Base-by-base conservation (phyloP, 2,329 filamentous ascomycete genomes). In the Fusarium ambrosium region DNA sequence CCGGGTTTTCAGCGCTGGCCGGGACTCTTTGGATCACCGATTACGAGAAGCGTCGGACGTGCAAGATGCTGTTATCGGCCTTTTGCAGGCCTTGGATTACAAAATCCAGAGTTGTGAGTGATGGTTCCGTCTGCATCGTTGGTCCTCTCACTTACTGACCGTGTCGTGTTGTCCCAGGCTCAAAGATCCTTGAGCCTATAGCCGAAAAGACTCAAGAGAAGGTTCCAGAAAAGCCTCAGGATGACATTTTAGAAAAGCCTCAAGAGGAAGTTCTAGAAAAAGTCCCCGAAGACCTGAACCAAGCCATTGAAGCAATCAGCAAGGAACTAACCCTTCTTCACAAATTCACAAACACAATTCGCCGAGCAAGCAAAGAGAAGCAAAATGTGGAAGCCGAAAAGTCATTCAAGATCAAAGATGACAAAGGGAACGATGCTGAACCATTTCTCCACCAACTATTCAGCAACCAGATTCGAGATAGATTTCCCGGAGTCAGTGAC, bases 341-440 rank as follows among this genome's bases (percentile, higher is more conserved):
- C 32, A 65, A 53, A 41, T 32, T 71, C 22, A 62, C 69, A 9
- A 71, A 71, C 29, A 71, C 69, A 1, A 74, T 74, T 14, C 66
- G 72, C 10, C 62, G 72, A 14, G 70, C 66, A 14, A 65, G 70
- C 45, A 71, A 71, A 27, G 66, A 71, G 13, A 32, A 41, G 2
- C 72, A 73, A n/a, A 64, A 41, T 9, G 2, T 32, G 39, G 58
- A 68, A 24, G 60, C 64, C 18, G 65, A 55, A 20, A 67, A 63
- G 11, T 18, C 24, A 0, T 75, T 69, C 20, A 29, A 56, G 10
- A 70, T 75, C 14, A 24, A 48, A 22, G 70, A 73, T 20, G 72
- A 66, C 7, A 66, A 71, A 9, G 74, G 70, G 10, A 75, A 65
- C n/a, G 45, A 69, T 32, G 58, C 61, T 2, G 72, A 67, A 7